These are phyloP conservation scores for Yarrowia sp. DNA, from an alignment of 805 yeast genomes.

Conservation along the genomic window DNA sequence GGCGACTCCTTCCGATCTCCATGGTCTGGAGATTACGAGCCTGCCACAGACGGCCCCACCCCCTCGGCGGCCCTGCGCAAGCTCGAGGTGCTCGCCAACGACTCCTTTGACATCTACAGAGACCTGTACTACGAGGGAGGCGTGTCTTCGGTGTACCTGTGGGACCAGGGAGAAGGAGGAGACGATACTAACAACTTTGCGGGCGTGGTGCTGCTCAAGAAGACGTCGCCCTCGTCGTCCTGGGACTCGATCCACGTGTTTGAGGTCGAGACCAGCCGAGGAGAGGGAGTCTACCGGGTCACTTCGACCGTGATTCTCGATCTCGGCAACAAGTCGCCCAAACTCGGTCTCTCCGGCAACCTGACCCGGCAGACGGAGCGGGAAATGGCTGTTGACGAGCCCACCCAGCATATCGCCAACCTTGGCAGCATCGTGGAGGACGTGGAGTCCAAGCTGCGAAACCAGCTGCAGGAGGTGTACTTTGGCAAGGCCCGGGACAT, in stretches of 20 bases:
- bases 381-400: constrained; percentile 52
- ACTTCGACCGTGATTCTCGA: constrained; percentile 90
- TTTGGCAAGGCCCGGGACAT: constrained; percentile 94
- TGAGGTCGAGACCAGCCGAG: constrained; percentile 62
- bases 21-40: constrained; percentile 77
- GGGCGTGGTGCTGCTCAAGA: constrained; percentile 87
- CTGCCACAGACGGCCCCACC: constrained; percentile 69
- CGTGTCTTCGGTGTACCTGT: constrained; percentile 81
- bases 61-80: constrained; percentile 73
- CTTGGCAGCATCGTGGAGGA: constrained; percentile 88
- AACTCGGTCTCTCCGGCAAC: constrained; percentile 72
- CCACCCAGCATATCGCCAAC: constrained; percentile 74
- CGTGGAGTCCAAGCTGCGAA: constrained; percentile 84
- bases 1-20: constrained; percentile 93
- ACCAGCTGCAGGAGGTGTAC: constrained; percentile 88
- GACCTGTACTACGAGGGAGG: constrained; percentile 97
- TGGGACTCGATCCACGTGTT: constrained; percentile 97
- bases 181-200: constrained; percentile 69
- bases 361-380: constrained; percentile 80
- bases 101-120: constrained; percentile 88
- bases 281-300: constrained; percentile 64
- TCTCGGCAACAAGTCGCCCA: constrained; percentile 56
- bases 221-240: constrained; percentile 57
- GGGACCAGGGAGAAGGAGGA: constrained; percentile 68
- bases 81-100: constrained; percentile 82